Evolutionary conservation across 2,329 filamentous ascomycete species (phyloP).

Genomic region (Hypoxylon sp.): DNA sequence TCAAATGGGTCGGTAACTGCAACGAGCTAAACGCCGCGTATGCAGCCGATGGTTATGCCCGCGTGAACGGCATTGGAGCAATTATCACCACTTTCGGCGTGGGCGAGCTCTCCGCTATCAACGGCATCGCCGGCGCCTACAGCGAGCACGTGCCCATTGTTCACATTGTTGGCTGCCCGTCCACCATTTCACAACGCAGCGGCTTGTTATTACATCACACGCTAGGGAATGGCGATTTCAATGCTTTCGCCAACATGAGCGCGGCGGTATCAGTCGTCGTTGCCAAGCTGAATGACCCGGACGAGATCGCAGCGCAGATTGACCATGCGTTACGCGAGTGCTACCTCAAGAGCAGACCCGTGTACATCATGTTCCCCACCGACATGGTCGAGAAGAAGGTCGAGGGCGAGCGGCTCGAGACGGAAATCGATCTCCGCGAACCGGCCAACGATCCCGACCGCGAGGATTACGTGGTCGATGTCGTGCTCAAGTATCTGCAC

Average conservation of each 20-base stretch:
- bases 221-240: conserved; percentile 83
- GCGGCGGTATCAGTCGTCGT: conserved; percentile 78
- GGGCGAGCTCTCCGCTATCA: conserved; percentile 80
- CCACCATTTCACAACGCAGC: conserved; percentile 62
- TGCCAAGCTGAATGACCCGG: conserved; percentile 78
- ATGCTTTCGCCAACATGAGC: conserved; percentile 86
- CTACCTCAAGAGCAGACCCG: conserved; percentile 80
- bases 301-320: conserved; percentile 80
- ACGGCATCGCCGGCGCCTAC: conserved; percentile 81
- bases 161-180: conserved; percentile 69
- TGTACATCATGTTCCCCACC: conserved; percentile 87
- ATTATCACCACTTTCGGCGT: conserved; percentile 84
- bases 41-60: conserved; percentile 84
- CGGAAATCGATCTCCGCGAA: conserved; percentile 76
- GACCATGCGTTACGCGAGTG: conserved; percentile 84
- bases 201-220: conserved; percentile 75
- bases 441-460: conserved; percentile 77
- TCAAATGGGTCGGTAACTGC: conserved; percentile 78
- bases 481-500: conserved; percentile 80
- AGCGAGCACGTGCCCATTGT: conserved; percentile 80
- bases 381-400: conserved; percentile 85
- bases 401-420: conserved; percentile 79
- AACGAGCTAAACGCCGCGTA: conserved; percentile 84
- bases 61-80: conserved; percentile 78
- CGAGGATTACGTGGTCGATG: conserved; percentile 87